phyloP scores from a whole-genome alignment of 73 alveolate species.

The Diophrys sp. region DNA sequence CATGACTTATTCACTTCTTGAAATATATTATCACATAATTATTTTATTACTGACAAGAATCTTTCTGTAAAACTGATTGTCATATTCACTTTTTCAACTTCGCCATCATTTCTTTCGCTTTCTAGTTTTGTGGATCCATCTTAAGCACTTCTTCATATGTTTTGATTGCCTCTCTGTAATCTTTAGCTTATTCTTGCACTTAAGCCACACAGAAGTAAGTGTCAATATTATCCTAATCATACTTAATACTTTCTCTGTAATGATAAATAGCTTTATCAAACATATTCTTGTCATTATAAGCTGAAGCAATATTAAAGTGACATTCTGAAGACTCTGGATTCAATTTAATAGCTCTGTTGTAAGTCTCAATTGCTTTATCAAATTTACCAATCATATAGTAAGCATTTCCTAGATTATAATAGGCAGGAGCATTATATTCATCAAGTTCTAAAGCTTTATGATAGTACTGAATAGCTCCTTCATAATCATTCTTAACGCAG shows the following conservation, averaged over 20 bases:
- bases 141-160: too few relatives aligned
- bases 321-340: slow-evolving; percentile 69
- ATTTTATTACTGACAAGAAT: too few relatives aligned
- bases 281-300: slow-evolving; percentile 55
- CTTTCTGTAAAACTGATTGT: too few relatives aligned
- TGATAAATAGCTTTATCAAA: slow-evolving; percentile 45
- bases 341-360: slow-evolving; percentile 47
- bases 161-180: slow-evolving; percentile 6
- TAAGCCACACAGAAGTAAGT: slow-evolving; percentile 13
- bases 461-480: slow-evolving; percentile 51
- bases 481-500: slow-evolving; percentile 59
- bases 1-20: too few relatives aligned
- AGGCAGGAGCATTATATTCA: slow-evolving; percentile 70
- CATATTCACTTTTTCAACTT: too few relatives aligned
- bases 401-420: slow-evolving; percentile 71
- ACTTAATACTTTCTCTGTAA: slow-evolving; percentile 14
- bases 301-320: slow-evolving; percentile 62
- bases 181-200: not conserved
- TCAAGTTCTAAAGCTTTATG: slow-evolving; percentile 50
- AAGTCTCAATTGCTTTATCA: slow-evolving; percentile 48
- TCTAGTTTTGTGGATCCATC: too few relatives aligned
- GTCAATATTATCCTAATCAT: slow-evolving; percentile 13
- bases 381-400: slow-evolving; percentile 51
- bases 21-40: too few relatives aligned
- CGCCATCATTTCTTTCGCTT: too few relatives aligned